phyloP scores from a whole-genome alignment of 75 land plant genomes.

The Adiantum capillusveneris region DNA sequence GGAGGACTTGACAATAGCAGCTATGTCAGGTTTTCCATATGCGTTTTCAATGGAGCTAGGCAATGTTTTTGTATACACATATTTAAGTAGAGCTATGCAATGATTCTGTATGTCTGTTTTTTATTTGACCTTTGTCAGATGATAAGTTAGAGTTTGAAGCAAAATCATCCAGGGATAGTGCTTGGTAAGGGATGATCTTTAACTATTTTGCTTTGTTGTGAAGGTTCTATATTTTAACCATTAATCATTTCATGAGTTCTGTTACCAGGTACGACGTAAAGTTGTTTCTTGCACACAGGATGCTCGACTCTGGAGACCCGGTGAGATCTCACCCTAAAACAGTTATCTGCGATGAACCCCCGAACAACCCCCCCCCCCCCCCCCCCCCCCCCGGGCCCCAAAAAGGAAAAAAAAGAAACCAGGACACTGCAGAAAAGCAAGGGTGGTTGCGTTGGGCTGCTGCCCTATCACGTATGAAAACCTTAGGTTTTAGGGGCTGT shows the following conservation, averaged over 20 bases:
- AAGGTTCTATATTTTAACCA: not conserved
- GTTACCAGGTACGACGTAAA: constrained; percentile 77
- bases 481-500: too few relatives aligned
- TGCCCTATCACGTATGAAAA: too few relatives aligned
- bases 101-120: not conserved
- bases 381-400: too few relatives aligned
- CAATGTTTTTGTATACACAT: not conserved
- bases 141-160: constrained; percentile 80
- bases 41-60: not conserved
- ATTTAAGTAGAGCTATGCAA: not conserved
- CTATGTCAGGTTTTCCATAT: not conserved
- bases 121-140: not conserved
- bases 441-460: too few relatives aligned
- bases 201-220: not conserved
- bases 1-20: not conserved
- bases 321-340: too few relatives aligned
- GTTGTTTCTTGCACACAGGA: constrained; percentile 50
- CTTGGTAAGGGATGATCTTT: constrained; percentile 47
- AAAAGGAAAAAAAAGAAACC: too few relatives aligned
- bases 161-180: constrained; percentile 89
- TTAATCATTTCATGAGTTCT: too few relatives aligned
- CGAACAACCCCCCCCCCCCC: too few relatives aligned
- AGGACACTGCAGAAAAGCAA: too few relatives aligned
- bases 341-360: too few relatives aligned
- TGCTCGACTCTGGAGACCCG: constrained; percentile 44